These are phyloP conservation scores for Pugionium cornutum DNA, from an alignment of 345 rosid species.

Conservation along the genomic window DNA sequence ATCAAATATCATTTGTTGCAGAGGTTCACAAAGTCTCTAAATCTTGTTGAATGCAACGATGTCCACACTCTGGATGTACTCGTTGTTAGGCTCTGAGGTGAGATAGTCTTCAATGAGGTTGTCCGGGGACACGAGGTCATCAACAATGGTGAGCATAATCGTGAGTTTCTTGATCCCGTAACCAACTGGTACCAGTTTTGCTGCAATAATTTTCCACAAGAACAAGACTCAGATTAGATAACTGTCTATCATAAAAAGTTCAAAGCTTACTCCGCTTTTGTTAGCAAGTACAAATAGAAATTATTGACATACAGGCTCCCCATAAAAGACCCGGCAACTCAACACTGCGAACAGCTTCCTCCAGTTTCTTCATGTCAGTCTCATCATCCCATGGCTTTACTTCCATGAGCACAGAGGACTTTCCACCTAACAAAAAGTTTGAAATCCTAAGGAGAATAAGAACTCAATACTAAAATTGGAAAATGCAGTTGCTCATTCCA, in stretches of 20 bases:
- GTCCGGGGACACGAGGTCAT: constrained; percentile 93
- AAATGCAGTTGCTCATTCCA: background rate
- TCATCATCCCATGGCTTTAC: constrained; percentile 98
- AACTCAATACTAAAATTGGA: background rate
- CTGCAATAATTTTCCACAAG: constrained; percentile 44
- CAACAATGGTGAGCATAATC: constrained; percentile 87
- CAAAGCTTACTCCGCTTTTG: background rate
- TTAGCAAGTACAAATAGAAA: background rate
- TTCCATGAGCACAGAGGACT: constrained; percentile 88
- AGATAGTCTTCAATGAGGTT: constrained; percentile 71
- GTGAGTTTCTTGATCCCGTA: constrained; percentile 91
- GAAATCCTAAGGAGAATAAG: background rate
- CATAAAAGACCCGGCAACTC: constrained; percentile 87
- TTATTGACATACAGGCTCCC: constrained; percentile 81
- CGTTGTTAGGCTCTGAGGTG: constrained; percentile 72
- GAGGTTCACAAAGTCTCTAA: constrained; percentile 38
- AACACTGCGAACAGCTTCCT: constrained; percentile 63
- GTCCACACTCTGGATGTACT: constrained; percentile 88
- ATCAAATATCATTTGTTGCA: constrained; percentile 14
- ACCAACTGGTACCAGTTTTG: constrained; percentile 81
- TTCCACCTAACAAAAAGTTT: constrained; percentile 58
- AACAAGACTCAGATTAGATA: background rate
- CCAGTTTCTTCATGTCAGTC: constrained; percentile 95
- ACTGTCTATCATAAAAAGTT: background rate
- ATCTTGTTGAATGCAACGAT: constrained; percentile 97